phyloP scores from a whole-genome alignment of 371 early-diverging fungal genomes.

The Coemansia sp. region DNA sequence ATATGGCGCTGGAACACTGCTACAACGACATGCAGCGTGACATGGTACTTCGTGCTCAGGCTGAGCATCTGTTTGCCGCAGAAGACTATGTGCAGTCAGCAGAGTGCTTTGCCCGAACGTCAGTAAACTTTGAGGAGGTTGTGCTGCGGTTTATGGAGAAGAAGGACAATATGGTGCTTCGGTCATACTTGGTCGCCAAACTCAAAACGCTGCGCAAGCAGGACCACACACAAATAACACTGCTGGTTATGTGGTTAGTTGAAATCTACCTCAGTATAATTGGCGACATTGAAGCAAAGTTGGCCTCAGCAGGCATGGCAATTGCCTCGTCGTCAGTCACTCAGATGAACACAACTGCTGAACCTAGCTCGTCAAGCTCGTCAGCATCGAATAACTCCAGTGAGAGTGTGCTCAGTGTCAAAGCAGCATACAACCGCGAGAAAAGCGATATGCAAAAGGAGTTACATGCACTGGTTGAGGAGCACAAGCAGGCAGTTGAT shows the following conservation, averaged over 20 bases:
- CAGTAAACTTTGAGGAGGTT: conserved; percentile 81
- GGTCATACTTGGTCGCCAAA: conserved; percentile 69
- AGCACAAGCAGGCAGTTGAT: conserved; percentile 64
- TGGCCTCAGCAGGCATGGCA: conserved; percentile 9
- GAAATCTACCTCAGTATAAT: conserved; percentile 79
- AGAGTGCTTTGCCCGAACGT: conserved; percentile 74
- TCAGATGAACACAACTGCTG: conserved; percentile 3
- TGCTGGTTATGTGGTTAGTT: conserved; percentile 84
- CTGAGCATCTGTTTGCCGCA: conserved; percentile 77
- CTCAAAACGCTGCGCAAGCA: conserved; percentile 60
- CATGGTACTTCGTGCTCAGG: conserved; percentile 76
- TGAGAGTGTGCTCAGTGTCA: background rate
- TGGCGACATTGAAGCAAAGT: conserved; percentile 65
- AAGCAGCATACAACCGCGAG: conserved; percentile 52
- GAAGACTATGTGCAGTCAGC: conserved; percentile 76
- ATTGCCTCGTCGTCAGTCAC: conserved; percentile 1
- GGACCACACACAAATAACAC: conserved; percentile 77
- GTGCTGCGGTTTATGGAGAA: conserved; percentile 76
- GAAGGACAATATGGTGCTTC: conserved; percentile 71
- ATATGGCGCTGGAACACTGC: conserved; percentile 71
- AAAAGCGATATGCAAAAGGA: conserved; percentile 60
- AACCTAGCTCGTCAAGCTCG: background rate
- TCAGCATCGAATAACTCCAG: background rate
- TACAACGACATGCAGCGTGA: conserved; percentile 70
- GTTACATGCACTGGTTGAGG: conserved; percentile 67